Evolutionary conservation across 768 basidiomycete genomes (phyloP).

Genomic region (Leccinum broughii): DNA sequence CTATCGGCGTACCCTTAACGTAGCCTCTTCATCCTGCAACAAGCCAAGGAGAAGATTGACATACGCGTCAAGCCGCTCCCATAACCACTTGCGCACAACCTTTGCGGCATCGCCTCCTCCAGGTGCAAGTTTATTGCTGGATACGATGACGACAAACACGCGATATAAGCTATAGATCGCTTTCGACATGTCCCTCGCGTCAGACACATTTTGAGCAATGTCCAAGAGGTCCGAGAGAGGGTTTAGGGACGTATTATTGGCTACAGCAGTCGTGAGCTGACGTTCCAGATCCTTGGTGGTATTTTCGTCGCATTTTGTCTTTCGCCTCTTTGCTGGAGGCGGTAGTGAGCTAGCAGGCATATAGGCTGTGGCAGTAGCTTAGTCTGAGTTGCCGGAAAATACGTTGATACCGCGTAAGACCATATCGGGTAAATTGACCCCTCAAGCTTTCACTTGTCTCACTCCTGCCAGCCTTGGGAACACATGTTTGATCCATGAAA

Average conservation of each 20-base stretch:
- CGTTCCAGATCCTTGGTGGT: slow-evolving; percentile 53
- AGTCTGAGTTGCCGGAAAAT: neutral
- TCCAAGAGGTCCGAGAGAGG: slow-evolving; percentile 71
- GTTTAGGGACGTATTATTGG: slow-evolving; percentile 68
- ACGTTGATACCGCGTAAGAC: neutral
- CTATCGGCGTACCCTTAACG: slow-evolving; percentile 78
- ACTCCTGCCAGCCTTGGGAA: neutral
- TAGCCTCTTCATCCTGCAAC: slow-evolving; percentile 74
- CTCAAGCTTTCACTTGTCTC: neutral
- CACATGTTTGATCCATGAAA: neutral
- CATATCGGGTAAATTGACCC: slow-evolving; percentile 5
- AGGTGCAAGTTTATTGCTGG: slow-evolving; percentile 53
- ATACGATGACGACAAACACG: slow-evolving; percentile 65
- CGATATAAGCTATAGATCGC: slow-evolving; percentile 83
- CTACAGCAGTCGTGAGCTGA: slow-evolving; percentile 52
- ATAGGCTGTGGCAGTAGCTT: neutral
- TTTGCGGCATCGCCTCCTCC: slow-evolving; percentile 54
- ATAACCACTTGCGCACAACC: slow-evolving; percentile 75
- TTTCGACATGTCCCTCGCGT: slow-evolving; percentile 64
- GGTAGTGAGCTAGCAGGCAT: slow-evolving; percentile 48
- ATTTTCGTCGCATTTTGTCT: slow-evolving; percentile 29
- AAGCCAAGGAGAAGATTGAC: slow-evolving; percentile 67
- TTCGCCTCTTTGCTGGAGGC: slow-evolving; percentile 53
- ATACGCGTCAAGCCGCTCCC: slow-evolving; percentile 71
- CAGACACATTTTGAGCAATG: slow-evolving; percentile 47